phyloP scores from a whole-genome alignment of 129 eudicot species.

The Gnaphalium uliginosum region DNA sequence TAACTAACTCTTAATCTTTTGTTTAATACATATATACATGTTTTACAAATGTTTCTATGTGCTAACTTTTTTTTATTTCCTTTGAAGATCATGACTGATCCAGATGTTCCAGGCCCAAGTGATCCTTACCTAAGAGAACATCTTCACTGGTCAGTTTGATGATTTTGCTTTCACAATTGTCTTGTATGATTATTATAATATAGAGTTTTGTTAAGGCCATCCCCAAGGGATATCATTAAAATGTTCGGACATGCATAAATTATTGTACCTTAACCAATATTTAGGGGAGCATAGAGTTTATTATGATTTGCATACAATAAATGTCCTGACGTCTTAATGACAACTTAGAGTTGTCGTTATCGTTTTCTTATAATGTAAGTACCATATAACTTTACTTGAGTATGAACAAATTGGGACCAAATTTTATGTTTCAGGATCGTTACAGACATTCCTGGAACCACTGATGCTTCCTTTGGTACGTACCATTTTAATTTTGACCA shows the following conservation, averaged over 20 bases:
- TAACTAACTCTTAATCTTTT: slow-evolving; percentile 12
- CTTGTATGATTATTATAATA: background rate
- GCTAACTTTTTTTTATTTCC: background rate
- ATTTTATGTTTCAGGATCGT: slow-evolving; percentile 63
- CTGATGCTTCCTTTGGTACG: slow-evolving; percentile 83
- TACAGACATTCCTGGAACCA: slow-evolving; percentile 93
- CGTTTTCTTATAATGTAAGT: background rate
- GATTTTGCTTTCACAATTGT: background rate
- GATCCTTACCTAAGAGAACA: slow-evolving; percentile 67
- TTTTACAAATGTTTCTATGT: background rate
- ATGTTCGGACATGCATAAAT: too few species aligned
- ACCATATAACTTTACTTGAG: background rate
- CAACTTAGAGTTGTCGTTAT: background rate
- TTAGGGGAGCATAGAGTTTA: too few species aligned
- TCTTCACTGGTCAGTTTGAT: slow-evolving; percentile 65
- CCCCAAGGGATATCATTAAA: too few species aligned
- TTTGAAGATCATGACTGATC: slow-evolving; percentile 67
- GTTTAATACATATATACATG: slow-evolving; percentile 2
- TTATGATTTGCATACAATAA: too few species aligned
- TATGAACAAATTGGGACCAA: slow-evolving; percentile 8
- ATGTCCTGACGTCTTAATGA: too few species aligned
- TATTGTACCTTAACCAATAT: too few species aligned
- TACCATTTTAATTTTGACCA: background rate
- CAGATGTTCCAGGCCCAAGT: slow-evolving; percentile 74
- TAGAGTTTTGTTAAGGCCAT: too few species aligned